Conservation (phyloP, 1,284 basidiomycete genomes). For the Papiliotrema terrestris region DNA sequence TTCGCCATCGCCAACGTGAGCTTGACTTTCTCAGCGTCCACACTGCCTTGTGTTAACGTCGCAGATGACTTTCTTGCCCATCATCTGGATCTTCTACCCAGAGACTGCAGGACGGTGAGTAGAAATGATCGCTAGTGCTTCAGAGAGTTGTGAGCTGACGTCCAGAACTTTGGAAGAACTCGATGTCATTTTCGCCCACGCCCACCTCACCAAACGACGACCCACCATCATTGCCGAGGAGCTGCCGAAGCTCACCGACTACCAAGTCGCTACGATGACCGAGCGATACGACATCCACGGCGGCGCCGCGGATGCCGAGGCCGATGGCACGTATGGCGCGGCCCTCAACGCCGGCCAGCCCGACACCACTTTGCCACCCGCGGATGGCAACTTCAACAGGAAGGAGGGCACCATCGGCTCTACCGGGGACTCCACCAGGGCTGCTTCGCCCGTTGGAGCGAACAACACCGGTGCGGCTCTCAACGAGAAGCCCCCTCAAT, state of each 20-base stretch:
- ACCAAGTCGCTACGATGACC: conserved; percentile 45
- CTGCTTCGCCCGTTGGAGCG: background rate
- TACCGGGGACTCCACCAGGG: background rate
- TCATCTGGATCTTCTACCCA: conserved; percentile 50
- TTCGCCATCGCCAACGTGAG: conserved; percentile 46
- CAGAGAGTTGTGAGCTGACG: background rate
- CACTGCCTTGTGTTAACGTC: no score
- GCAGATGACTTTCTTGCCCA: conserved; percentile 41
- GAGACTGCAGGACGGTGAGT: conserved; percentile 25
- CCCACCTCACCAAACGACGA: conserved; percentile 31
- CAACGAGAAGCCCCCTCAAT: no score
- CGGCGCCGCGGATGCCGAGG: conserved; percentile 26
- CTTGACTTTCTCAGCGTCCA: no score
- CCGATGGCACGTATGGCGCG: conserved; percentile 26
- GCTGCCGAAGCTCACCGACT: conserved; percentile 43
- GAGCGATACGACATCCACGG: conserved; percentile 49
- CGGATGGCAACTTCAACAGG: conserved; percentile 12
- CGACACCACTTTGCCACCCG: conserved; percentile 39
- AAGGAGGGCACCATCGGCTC: background rate
- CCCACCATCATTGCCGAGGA: conserved; percentile 43
- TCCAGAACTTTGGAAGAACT: conserved; percentile 47
- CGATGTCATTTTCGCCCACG: conserved; percentile 43
- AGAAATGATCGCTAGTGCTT: background rate
- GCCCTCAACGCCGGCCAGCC: conserved; percentile 22
- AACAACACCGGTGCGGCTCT: background rate